Evolutionary conservation across 83 land plant species (phyloP), one percentile per base, ranked within the genome.

Genomic region (Picea abies): DNA sequence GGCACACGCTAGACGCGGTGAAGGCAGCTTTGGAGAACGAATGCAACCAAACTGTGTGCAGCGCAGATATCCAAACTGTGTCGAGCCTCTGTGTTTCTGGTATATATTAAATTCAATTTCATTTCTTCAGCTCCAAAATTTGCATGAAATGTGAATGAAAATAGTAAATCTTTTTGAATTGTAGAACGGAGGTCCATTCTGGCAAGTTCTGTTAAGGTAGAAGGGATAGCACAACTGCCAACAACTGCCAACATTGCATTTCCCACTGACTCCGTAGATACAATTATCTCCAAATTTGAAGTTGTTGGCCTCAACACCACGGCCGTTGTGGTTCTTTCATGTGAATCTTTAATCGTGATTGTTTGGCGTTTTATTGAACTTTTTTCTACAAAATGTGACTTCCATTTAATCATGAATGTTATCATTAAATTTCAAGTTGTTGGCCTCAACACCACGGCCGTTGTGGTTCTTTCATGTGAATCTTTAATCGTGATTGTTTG

Each of bases 321-420:
- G 11, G 97, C 93, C 66, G 88, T 91, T 0, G 92, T 95, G 41
- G 14, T 94, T 16, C 88, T 95, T 47, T 93, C 97, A 79, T 96
- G 97, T 92, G 71, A 29, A 11, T 12, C 10, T 35, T 8, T 20
- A 37, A 60, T 25, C 52, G 61, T 0, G 7, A 78, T 29, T 60
- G 2, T 79, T 9, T 95, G 97, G 97, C 81, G n/a, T n/a, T n/a
- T n/a, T n/a, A n/a, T n/a, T n/a, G n/a, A n/a, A n/a, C n/a, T n/a
- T n/a, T n/a, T n/a, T n/a, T n/a, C n/a, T n/a, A n/a, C n/a, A n/a
- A n/a, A n/a, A n/a, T n/a, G n/a, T n/a, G n/a, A n/a, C n/a, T n/a
- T n/a, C n/a, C n/a, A n/a, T n/a, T n/a, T n/a, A n/a, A n/a, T n/a
- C n/a, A n/a, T n/a, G n/a, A n/a, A 76, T 1, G 94, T 95, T 37